These are phyloP conservation scores for Artemisia tridentata DNA, from an alignment of 129 eudicot genomes.

Conservation along the genomic window DNA sequence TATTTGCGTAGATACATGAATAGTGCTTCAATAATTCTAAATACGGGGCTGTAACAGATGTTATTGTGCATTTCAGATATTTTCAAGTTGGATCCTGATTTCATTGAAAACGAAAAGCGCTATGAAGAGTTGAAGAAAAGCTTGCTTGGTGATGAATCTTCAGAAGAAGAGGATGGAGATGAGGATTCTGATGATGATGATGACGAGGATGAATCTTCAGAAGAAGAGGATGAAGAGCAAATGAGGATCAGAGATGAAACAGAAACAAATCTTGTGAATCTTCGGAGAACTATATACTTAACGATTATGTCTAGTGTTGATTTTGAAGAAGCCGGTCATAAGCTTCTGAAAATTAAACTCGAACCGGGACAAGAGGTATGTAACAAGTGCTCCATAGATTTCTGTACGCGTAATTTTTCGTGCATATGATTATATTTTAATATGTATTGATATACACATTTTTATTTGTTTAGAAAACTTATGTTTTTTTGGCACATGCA, in stretches of 20 bases:
- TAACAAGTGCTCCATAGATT: not conserved
- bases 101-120: slow-evolving; percentile 65
- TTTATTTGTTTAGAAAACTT: not conserved
- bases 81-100: slow-evolving; percentile 77
- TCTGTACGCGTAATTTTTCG: not conserved
- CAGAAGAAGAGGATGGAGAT: slow-evolving; percentile 60
- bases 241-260: slow-evolving; percentile 91
- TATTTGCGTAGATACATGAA: slow-evolving; percentile 12
- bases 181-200: slow-evolving; percentile 59
- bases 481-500: slow-evolving; percentile 24
- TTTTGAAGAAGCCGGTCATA: slow-evolving; percentile 99
- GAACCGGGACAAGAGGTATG: slow-evolving; percentile 98
- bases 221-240: slow-evolving; percentile 67
- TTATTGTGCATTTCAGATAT: slow-evolving; percentile 48
- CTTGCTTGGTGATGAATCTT: slow-evolving; percentile 86
- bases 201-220: slow-evolving; percentile 64
- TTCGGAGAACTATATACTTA: slow-evolving; percentile 82
- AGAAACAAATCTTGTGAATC: slow-evolving; percentile 82
- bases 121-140: slow-evolving; percentile 87
- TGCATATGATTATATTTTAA: not conserved
- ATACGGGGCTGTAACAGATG: not conserved
- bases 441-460: not conserved
- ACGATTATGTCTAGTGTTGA: slow-evolving; percentile 99
- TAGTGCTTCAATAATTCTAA: slow-evolving; percentile 16
- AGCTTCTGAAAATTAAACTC: slow-evolving; percentile 74